A percentile compares a stretch with the other conserved stretches of the same genome.
Evolutionary conservation across 257 asterid species (phyloP).

Genomic region (Solanum arcanum): DNA sequence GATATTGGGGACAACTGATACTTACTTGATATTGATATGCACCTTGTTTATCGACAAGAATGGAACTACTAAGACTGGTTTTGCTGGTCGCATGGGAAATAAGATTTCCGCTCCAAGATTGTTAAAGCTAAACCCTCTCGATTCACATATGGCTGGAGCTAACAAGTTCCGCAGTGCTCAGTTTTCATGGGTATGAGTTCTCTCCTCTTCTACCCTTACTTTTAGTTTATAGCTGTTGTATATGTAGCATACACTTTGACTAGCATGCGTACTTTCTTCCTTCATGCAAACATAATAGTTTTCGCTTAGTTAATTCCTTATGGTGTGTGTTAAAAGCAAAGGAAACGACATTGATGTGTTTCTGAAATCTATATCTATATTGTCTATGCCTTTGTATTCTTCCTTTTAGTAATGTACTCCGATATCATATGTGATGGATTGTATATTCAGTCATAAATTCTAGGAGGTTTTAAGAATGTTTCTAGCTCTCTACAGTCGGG

Average conservation of each 20-base stretch:
- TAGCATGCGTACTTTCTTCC: not conserved
- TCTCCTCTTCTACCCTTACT: conserved; percentile 3
- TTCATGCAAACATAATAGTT: not conserved
- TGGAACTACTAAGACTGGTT: conserved; percentile 75
- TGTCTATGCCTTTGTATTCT: not conserved
- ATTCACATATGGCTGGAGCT: conserved; percentile 80
- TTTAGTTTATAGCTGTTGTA: not conserved
- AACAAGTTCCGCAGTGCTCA: conserved; percentile 83
- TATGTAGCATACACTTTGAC: not conserved
- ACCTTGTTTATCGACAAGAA: conserved; percentile 71
- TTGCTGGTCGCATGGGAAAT: conserved; percentile 90
- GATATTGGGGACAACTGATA: conserved; percentile 92
- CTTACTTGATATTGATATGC: conserved; percentile 76
- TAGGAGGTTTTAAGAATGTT: not conserved
- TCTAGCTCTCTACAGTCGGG: not conserved
- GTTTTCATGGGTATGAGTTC: conserved; percentile 87
- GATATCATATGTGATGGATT: not conserved
- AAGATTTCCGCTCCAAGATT: conserved; percentile 80
- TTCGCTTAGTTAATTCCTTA: not conserved
- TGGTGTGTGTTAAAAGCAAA: not conserved
- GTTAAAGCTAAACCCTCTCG: conserved; percentile 72
- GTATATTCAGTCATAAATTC: not conserved
- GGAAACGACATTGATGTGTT: not conserved
- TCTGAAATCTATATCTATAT: not conserved
- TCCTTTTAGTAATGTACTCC: not conserved